Conservation (phyloP, 2,329 filamentous ascomycete species). For the Lomentospora prolificans region DNA sequence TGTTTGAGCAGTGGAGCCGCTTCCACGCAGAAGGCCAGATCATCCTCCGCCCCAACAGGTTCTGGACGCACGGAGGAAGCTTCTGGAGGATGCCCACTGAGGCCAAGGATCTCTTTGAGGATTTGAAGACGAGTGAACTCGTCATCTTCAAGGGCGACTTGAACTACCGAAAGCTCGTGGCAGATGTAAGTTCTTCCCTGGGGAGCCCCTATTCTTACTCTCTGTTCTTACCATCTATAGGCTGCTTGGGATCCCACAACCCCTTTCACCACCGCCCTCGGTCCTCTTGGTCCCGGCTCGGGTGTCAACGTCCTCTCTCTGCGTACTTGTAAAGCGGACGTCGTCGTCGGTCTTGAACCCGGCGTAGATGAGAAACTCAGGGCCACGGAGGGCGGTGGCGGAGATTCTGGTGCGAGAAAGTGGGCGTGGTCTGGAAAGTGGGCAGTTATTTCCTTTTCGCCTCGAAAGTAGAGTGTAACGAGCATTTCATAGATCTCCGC, state of each 20-base stretch:
- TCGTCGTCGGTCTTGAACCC: constrained; percentile 75
- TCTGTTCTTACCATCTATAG: constrained; percentile 25
- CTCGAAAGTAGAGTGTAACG: constrained; percentile 10
- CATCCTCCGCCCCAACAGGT: constrained; percentile 70
- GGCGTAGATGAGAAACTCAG: constrained; percentile 77
- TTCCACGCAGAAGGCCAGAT: constrained; percentile 79
- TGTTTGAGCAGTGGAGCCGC: constrained; percentile 73
- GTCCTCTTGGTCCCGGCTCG: constrained; percentile 71
- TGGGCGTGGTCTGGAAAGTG: constrained; percentile 97
- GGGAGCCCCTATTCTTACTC: neutral
- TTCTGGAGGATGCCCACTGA: constrained; percentile 77
- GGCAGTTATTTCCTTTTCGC: constrained; percentile 78
- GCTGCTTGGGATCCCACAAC: constrained; percentile 79
- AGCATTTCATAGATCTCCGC: too few relatives aligned
- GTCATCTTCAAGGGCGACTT: constrained; percentile 96
- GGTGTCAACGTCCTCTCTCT: constrained; percentile 79
- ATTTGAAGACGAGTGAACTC: constrained; percentile 73
- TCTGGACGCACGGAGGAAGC: constrained; percentile 83
- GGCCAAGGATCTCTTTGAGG: constrained; percentile 59
- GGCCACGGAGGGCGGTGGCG: constrained; percentile 57
- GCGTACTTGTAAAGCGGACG: constrained; percentile 92
- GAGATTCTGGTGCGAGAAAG: constrained; percentile 59
- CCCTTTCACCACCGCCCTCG: constrained; percentile 74
- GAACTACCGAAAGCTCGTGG: constrained; percentile 89
- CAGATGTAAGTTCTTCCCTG: constrained; percentile 56